Evolutionary conservation across 2,329 filamentous ascomycete genomes (phyloP).

Genomic region (Neoascochyta sp.): DNA sequence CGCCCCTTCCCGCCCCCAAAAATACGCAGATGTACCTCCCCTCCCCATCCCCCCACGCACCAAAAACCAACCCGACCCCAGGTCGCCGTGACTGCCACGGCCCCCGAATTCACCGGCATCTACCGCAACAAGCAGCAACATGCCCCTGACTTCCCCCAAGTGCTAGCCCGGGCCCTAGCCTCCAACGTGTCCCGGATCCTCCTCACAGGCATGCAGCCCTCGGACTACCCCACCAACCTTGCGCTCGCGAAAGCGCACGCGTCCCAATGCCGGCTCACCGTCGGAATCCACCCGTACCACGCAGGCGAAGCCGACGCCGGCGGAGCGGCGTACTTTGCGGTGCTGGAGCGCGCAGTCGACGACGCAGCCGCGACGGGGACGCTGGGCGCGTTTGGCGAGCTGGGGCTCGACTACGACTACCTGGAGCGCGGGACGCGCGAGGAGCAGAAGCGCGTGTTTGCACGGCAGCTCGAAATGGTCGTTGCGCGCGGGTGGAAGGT

Average conservation of each 20-base stretch:
- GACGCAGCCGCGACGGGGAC: constrained; percentile 11
- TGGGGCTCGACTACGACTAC: constrained; percentile 52
- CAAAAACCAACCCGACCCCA: too few species aligned
- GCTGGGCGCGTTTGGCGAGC: constrained; percentile 49
- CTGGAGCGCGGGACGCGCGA: constrained; percentile 44
- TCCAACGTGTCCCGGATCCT: constrained; percentile 44
- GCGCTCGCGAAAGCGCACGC: constrained; percentile 18
- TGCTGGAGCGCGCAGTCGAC: constrained; percentile 1
- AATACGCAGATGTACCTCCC: too few species aligned
- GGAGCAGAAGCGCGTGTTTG: constrained; percentile 42
- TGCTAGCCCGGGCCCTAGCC: constrained; percentile 43
- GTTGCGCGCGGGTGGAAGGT: constrained; percentile 32
- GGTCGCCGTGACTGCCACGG: constrained; percentile 35
- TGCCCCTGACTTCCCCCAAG: constrained; percentile 43
- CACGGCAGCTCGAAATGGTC: constrained; percentile 42
- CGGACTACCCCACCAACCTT: constrained; percentile 37
- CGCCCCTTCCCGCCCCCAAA: too few species aligned
- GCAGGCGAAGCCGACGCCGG: constrained; percentile 42
- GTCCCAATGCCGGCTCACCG: constrained; percentile 43
- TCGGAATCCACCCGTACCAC: constrained; percentile 53
- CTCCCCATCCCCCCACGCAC: too few species aligned
- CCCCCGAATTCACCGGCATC: constrained; percentile 48
- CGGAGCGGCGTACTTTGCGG: constrained; percentile 22
- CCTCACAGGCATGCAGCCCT: constrained; percentile 39
- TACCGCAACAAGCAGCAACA: constrained; percentile 52